Evolutionary conservation across 805 yeast species (phyloP).

Genomic region (Yamadazyma insecticola): DNA sequence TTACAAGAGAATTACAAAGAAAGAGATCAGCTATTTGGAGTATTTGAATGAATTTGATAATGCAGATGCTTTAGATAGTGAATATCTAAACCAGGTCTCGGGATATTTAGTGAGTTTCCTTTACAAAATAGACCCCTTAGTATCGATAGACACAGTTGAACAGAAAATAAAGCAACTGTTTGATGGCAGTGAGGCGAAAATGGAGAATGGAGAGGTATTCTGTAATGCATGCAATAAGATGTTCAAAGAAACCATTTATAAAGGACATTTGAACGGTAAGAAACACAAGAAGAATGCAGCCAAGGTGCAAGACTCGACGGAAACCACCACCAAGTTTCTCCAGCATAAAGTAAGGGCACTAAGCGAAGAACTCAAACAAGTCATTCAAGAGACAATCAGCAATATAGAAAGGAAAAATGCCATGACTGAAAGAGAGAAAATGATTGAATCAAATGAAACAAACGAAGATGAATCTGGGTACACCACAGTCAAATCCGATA

Average conservation of each 20-base stretch:
- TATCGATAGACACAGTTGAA: slow-evolving; percentile 27
- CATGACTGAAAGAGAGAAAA: slow-evolving; percentile 66
- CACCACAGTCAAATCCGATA: slow-evolving; percentile 30
- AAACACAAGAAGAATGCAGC: slow-evolving; percentile 56
- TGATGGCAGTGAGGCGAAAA: slow-evolving; percentile 1
- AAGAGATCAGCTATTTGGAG: slow-evolving; percentile 39
- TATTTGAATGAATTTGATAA: slow-evolving; percentile 46
- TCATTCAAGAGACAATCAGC: slow-evolving; percentile 46
- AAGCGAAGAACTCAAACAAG: slow-evolving; percentile 31
- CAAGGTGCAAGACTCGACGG: slow-evolving; percentile 1
- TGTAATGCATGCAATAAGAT: slow-evolving; percentile 62
- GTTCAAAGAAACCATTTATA: slow-evolving; percentile 63
- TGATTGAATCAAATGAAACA: slow-evolving; percentile 42
- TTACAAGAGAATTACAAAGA: slow-evolving; percentile 40
- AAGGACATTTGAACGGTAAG: slow-evolving; percentile 68
- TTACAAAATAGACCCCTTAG: slow-evolving; percentile 45
- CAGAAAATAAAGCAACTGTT: slow-evolving; percentile 4
- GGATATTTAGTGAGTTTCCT: slow-evolving; percentile 49
- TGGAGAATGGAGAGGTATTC: slow-evolving; percentile 32
- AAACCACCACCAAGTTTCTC: slow-evolving; percentile 6
- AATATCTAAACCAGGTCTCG: slow-evolving; percentile 43
- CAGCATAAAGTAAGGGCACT: slow-evolving; percentile 39
- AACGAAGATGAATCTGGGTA: slow-evolving; percentile 36
- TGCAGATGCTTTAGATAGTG: slow-evolving; percentile 24
- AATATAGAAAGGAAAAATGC: slow-evolving; percentile 64